Conservation (phyloP, 768 basidiomycete genomes). For the Leccinum uliginosum region DNA sequence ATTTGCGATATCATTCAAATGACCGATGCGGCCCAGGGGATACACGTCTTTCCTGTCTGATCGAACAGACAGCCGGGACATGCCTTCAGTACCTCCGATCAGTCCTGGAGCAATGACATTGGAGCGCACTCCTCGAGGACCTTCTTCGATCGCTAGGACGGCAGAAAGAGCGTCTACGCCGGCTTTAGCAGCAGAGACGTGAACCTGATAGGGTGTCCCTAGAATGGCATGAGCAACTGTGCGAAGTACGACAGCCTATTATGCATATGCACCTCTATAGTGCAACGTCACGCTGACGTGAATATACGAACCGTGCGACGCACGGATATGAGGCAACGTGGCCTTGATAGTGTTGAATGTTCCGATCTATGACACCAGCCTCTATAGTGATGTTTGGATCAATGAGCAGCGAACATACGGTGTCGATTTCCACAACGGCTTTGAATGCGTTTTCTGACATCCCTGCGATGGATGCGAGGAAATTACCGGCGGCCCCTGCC, state of each 20-base stretch:
- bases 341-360: constrained; percentile 95
- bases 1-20: constrained; percentile 63
- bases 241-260: not conserved
- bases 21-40: constrained; percentile 51
- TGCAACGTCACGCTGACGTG: constrained; percentile 90
- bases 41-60: not conserved
- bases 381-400: not conserved
- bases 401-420: constrained; percentile 43
- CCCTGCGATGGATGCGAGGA: constrained; percentile 78
- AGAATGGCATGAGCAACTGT: not conserved
- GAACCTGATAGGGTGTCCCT: constrained; percentile 85
- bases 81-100: constrained; percentile 75
- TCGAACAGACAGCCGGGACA: constrained; percentile 46
- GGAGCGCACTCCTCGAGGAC: constrained; percentile 88
- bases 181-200: constrained; percentile 94
- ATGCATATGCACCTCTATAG: constrained; percentile 57
- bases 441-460: constrained; percentile 46
- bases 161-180: constrained; percentile 85
- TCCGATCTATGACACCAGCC: constrained; percentile 55
- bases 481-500: constrained; percentile 92
- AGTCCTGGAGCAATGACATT: constrained; percentile 85
- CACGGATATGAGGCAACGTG: constrained; percentile 69
- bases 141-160: constrained; percentile 90
- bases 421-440: constrained; percentile 93
- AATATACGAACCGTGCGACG: constrained; percentile 75